Evolutionary conservation across 345 rosid species (phyloP), one percentile per base, ranked within the genome.

Genomic region (Euphorbia peplus): DNA sequence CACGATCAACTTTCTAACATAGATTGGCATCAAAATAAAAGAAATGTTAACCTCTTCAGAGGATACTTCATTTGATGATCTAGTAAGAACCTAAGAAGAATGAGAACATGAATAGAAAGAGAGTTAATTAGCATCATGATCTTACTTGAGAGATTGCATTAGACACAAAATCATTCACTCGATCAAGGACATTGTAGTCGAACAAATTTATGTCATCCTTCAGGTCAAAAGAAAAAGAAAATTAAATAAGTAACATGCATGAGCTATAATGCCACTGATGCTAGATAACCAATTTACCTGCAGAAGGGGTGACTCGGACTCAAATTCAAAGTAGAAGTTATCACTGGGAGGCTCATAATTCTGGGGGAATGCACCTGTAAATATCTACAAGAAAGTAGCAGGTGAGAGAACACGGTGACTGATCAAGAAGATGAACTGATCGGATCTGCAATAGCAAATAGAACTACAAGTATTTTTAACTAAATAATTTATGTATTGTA

Each of bases 181-280:
- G 78, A 35, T 76, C 68, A 37, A 84, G 80, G 25, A 84, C 88
- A 63, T 84, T 84, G 80, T 84, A 84, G 78, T 84, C 88, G 42
- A 82, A 84, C 77, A 84, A 76, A 42, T 76, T 32, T 53, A 69
- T 53, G 56, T 80, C 35, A 75, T 84, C 88, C 88, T 84, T 66
- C 68, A 76, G 63, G 60, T 16, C 60, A 51, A 59, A 7, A 56
- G 52, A 51, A 68, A 58, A 60, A 63, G 30, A 59, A 3, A 28
- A 22, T 71, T 30, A 51, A 29, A 68, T 51, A 64, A 16, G 25
- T 52, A 67, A 60, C 10, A 64, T 18, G 54, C 60, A 32, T 32
- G 5, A 5, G 14, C 18, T 28, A 53, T 53, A 21, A 5, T 13
- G 2, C 59, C 29, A 16, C 6, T 4, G 58, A 63, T 53, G 54